Percentiles rank a stretch among this genome's conserved stretches.
phyloP scores from a whole-genome alignment of 768 basidiomycete genomes.

The Termitomyces sp. region DNA sequence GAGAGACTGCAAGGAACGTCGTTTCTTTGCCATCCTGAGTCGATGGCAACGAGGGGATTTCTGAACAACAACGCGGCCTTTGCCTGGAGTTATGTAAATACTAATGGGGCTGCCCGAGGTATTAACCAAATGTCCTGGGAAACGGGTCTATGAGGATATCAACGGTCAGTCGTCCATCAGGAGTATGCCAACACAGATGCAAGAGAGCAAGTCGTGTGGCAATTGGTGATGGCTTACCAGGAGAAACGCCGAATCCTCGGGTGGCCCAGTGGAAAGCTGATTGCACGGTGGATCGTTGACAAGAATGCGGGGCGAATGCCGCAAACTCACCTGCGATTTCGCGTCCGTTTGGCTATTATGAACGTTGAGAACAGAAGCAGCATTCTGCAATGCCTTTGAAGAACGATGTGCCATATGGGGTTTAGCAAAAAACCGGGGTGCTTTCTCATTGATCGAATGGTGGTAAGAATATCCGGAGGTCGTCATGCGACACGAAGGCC shows the following conservation, averaged over 20 bases:
- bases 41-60: constrained; percentile 11
- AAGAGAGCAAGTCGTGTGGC: constrained; percentile 8
- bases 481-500: constrained; percentile 2
- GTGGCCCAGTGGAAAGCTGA: constrained; percentile 21
- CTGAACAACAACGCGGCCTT: constrained; percentile 6
- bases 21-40: constrained; percentile 43
- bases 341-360: constrained; percentile 9
- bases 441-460: constrained; percentile 9
- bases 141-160: constrained; percentile 18
- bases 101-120: constrained; percentile 2
- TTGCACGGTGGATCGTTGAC: constrained; percentile 31
- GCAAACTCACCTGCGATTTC: constrained; percentile 4
- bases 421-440: constrained; percentile 9
- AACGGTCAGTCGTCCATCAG: constrained; percentile 18
- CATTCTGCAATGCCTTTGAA: constrained; percentile 12
- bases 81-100: constrained; percentile 16
- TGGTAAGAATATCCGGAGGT: constrained; percentile 9
- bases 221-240: constrained; percentile 25
- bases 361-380: constrained; percentile 13
- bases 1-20: constrained; percentile 52
- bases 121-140: constrained; percentile 14
- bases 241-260: constrained; percentile 19
- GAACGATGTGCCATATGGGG: constrained; percentile 17
- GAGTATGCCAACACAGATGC: constrained; percentile 5
- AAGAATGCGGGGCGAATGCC: constrained; percentile 14